Evolutionary conservation across 352 stramenopile species (phyloP), one percentile per base, ranked within the genome.

Genomic region (Globisporangium camurandrum): DNA sequence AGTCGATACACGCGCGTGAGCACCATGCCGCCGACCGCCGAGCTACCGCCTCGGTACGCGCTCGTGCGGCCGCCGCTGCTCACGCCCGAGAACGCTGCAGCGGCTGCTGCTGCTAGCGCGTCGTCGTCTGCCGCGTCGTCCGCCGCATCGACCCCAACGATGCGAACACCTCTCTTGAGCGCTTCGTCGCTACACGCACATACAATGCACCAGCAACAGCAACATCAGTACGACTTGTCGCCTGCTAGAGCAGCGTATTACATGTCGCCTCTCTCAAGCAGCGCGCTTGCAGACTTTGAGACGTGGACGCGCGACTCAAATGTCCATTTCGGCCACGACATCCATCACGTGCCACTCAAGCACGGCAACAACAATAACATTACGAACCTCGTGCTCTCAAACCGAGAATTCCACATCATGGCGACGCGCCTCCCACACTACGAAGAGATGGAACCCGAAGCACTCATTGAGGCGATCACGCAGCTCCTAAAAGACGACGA

Each of bases 321-420:
- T 61, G 64, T 88, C 41, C 59, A 86, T 19, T 90, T 71, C 57
- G 74, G 78, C 5, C 73, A 63, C 42, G 80, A 88, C 56, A 68
- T 88, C 50, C 85, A 88, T 50, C 78, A 90, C 56, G 75, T 90
- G 57, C 78, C 78, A 37, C 64, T 90, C 28, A 74, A 77, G 49
- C 55, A 71, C 33, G 56, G 57, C 1, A 46, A 59, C 31, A 57
- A 49, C 23, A 52, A 72, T 60, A 69, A 81, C 45, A 80, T 80
- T 57, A 68, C 88, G 49, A 88, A 75, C 41, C 50, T 90, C 46
- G 74, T 86, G 56, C 64, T 90, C 5, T 90, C 78, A 43, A 73
- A 86, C 49, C 71, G 78, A 30, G 78, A 90, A 55, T 86, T 90
- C 47, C 73, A 90, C 56, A 62, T 64, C 23, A 90, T 90, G 75